Conservation (phyloP, 192 early-diverging fungal genomes). For the Mortierella antarctica region DNA sequence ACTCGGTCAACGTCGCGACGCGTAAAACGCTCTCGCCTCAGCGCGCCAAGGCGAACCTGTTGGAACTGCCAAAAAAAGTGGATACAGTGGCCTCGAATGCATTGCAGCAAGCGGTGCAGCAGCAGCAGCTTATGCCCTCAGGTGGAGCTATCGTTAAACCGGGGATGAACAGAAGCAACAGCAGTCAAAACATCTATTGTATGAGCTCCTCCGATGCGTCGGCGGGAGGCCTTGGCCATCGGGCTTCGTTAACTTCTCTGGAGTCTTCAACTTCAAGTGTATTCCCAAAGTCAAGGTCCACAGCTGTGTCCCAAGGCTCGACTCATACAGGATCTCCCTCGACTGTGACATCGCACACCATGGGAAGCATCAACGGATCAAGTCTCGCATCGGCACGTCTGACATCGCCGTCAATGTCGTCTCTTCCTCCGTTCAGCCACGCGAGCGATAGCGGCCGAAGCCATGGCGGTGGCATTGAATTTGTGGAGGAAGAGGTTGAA, state of each 20-base stretch:
- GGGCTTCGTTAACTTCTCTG: slow-evolving; percentile 27
- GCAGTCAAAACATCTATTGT: not conserved
- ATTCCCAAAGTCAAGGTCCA: slow-evolving; percentile 1
- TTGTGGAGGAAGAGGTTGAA: slow-evolving; percentile 10
- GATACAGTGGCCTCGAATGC: not conserved
- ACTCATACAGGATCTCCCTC: slow-evolving; percentile 26
- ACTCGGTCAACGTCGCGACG: not conserved
- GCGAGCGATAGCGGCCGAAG: not conserved
- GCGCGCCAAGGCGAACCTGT: slow-evolving; percentile 5
- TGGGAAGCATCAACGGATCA: slow-evolving; percentile 48
- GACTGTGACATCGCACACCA: slow-evolving; percentile 38
- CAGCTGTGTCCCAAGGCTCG: not conserved
- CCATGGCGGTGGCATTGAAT: not conserved
- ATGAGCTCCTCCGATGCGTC: not conserved
- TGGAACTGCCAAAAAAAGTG: slow-evolving; percentile 26
- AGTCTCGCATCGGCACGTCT: not conserved
- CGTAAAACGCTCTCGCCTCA: slow-evolving; percentile 21
- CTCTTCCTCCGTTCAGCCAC: not conserved
- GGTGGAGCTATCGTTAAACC: not conserved
- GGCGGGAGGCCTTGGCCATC: slow-evolving; percentile 6
- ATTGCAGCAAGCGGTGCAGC: not conserved
- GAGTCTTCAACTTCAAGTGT: slow-evolving; percentile 38
- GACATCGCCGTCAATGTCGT: not conserved
- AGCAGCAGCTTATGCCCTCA: slow-evolving; percentile 1
- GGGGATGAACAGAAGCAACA: not conserved